A percentile compares a stretch with the other conserved stretches of the same genome.
Evolutionary conservation across 371 early-diverging fungal genomes (phyloP).

Genomic region (Mucor plumbeus): DNA sequence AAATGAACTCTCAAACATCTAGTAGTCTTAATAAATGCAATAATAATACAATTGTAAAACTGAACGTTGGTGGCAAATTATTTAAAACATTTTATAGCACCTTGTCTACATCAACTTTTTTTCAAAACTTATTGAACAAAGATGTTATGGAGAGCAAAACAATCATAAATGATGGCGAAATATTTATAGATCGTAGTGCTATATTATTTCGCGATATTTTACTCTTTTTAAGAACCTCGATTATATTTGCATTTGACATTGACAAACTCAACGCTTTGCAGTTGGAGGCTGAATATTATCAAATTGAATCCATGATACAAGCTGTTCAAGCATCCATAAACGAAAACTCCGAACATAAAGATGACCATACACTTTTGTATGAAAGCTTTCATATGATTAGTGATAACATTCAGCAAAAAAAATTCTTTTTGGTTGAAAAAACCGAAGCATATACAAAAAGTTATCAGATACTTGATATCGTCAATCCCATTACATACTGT

Average conservation of each 20-base stretch:
- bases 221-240: not conserved
- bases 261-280: not conserved
- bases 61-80: not conserved
- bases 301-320: not conserved
- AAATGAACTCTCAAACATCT: not conserved
- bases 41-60: not conserved
- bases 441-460: too few relatives aligned
- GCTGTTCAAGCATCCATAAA: too few relatives aligned
- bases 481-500: too few relatives aligned
- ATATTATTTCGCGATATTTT: not conserved
- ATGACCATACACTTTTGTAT: too few relatives aligned
- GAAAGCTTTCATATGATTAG: too few relatives aligned
- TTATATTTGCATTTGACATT: not conserved
- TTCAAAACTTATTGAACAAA: not conserved
- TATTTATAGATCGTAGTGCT: not conserved
- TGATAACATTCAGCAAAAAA: too few relatives aligned
- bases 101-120: not conserved
- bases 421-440: too few relatives aligned
- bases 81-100: not conserved
- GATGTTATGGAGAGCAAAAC: not conserved
- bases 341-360: too few relatives aligned
- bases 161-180: not conserved
- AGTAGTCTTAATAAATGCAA: not conserved
- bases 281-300: not conserved
- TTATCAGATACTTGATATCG: too few relatives aligned